Conservation (phyloP, 139 green algal genomes). For the Bryopsis sp. region DNA sequence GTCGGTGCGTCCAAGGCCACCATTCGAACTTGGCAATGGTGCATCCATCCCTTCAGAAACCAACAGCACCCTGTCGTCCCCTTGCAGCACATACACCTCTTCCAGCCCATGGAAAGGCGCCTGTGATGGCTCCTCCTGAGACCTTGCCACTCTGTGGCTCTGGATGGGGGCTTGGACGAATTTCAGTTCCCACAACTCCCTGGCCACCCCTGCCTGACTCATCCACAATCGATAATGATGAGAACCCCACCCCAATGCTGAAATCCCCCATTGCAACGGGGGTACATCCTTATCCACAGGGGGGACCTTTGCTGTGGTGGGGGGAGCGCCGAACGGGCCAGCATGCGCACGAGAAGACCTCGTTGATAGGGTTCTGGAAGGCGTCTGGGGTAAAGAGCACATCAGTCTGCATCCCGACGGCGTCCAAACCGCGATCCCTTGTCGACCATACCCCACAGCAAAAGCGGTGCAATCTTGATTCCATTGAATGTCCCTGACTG, state of each 20-base stretch:
- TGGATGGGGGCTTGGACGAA: neutral
- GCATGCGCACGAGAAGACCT: too few species aligned
- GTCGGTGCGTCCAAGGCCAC: neutral
- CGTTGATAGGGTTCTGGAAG: neutral
- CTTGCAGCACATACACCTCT: neutral
- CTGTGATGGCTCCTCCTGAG: neutral
- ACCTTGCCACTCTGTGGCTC: neutral
- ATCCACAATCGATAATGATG: slow-evolving; percentile 11
- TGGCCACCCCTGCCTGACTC: neutral
- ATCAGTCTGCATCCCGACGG: slow-evolving; percentile 2
- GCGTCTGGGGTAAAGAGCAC: slow-evolving; percentile 7
- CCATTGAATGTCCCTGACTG: slow-evolving; percentile 1
- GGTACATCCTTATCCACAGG: neutral
- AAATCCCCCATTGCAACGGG: slow-evolving; percentile 4
- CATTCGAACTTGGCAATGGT: neutral
- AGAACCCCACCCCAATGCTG: neutral
- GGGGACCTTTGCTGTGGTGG: too few species aligned
- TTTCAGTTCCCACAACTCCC: slow-evolving; percentile 8
- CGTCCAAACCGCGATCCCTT: slow-evolving; percentile 1
- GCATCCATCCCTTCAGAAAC: neutral
- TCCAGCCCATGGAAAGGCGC: neutral
- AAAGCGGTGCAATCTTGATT: slow-evolving; percentile 6
- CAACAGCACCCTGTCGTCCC: neutral
- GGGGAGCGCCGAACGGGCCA: too few species aligned
- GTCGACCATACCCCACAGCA: neutral